phyloP scores from a whole-genome alignment of 2,329 filamentous ascomycete genomes.

The Colletotrichum chlorophyti region DNA sequence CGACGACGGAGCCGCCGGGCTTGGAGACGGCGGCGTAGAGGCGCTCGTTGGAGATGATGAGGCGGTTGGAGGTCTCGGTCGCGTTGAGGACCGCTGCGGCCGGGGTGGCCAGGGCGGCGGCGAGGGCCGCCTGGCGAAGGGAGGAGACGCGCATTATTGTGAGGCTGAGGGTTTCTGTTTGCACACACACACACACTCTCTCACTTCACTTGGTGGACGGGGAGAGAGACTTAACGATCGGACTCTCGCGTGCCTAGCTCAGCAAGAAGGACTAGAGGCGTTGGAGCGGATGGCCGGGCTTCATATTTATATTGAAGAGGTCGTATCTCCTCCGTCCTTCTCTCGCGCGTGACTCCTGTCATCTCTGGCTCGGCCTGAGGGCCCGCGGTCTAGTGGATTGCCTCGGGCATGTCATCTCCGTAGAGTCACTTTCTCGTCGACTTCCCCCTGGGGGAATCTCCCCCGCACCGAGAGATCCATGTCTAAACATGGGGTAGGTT shows the following conservation, averaged over 20 bases:
- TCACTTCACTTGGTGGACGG: no score
- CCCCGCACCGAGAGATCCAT: conserved; percentile 5
- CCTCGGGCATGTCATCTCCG: conserved; percentile 19
- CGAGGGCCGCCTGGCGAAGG: conserved; percentile 9
- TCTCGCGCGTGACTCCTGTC: no score
- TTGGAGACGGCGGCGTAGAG: conserved; percentile 46
- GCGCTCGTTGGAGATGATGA: conserved; percentile 46
- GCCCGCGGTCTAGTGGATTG: not conserved
- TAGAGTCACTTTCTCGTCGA: not conserved
- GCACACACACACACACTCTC: no score
- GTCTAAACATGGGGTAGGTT: not conserved
- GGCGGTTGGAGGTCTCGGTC: conserved; percentile 41
- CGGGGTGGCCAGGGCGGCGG: conserved; percentile 1
- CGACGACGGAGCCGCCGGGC: conserved; percentile 42
- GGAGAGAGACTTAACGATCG: no score
- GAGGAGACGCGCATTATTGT: conserved; percentile 7
- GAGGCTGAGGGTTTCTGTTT: not conserved
- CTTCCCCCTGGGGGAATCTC: not conserved
- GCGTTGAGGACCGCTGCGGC: conserved; percentile 38
- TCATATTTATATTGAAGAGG: not conserved
- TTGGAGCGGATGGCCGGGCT: not conserved
- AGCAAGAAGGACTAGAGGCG: not conserved
- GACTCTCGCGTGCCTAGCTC: not conserved
- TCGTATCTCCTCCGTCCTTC: no score
- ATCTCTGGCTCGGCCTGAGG: no score